Evolutionary conservation across 2,329 filamentous ascomycete species (phyloP).

Genomic region (Chaetomium sp.): DNA sequence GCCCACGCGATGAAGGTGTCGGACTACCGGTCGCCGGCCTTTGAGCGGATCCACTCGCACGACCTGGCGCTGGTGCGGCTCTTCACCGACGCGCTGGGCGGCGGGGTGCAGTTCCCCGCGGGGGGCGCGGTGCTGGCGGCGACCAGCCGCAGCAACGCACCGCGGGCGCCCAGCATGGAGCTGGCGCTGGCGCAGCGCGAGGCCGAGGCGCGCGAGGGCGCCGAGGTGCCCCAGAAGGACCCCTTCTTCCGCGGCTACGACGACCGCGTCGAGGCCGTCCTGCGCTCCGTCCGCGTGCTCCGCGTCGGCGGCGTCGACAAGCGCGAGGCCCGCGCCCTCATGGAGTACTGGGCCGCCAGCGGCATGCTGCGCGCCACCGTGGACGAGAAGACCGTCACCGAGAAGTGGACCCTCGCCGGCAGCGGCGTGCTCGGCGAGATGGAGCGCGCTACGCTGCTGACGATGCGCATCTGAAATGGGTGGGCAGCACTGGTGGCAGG

Average conservation of each 20-base stretch:
- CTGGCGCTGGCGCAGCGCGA: slow-evolving; percentile 63
- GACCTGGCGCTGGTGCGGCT: slow-evolving; percentile 75
- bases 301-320: slow-evolving; percentile 70
- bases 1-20: slow-evolving; percentile 78
- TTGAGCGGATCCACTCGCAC: slow-evolving; percentile 79
- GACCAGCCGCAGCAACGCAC: slow-evolving; percentile 71
- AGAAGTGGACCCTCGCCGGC: slow-evolving; percentile 83
- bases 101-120: slow-evolving; percentile 60
- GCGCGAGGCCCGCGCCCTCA: slow-evolving; percentile 72
- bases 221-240: slow-evolving; percentile 47
- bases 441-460: slow-evolving; percentile 65
- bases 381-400: slow-evolving; percentile 69
- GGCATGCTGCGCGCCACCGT: slow-evolving; percentile 73
- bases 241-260: slow-evolving; percentile 62
- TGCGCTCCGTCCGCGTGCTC: slow-evolving; percentile 55
- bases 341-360: slow-evolving; percentile 93
- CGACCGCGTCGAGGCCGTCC: slow-evolving; percentile 54
- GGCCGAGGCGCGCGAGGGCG: slow-evolving; percentile 42
- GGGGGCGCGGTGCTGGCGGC: slow-evolving; percentile 79
- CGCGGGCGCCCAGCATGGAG: slow-evolving; percentile 65
- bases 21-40: slow-evolving; percentile 72
- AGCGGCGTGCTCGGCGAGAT: slow-evolving; percentile 84
- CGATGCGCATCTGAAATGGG: slow-evolving; percentile 48
- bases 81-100: slow-evolving; percentile 73
- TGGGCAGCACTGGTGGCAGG: slow-evolving; percentile 8